Evolutionary conservation across 1,284 basidiomycete species (phyloP).

Genomic region (Rhodotorula glutinis): DNA sequence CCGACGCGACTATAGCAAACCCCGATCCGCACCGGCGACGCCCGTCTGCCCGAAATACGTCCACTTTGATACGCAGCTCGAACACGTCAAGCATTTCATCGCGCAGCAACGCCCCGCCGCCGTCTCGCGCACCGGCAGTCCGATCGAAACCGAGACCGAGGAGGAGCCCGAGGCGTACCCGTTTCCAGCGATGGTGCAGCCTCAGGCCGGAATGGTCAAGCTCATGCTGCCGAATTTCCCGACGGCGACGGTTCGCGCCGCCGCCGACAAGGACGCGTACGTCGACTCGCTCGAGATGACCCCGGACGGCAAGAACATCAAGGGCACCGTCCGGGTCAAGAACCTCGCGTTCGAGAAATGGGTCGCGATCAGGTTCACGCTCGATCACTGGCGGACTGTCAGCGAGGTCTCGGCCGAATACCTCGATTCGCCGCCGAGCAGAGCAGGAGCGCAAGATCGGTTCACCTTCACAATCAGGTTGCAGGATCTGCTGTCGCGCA

Average conservation of each 20-base stretch:
- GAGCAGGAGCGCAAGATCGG: conserved; percentile 60
- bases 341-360: conserved; percentile 86
- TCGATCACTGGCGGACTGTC: conserved; percentile 93
- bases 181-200: conserved; percentile 51
- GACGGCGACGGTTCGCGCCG: conserved; percentile 44
- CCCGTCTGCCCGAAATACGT: conserved; percentile 74
- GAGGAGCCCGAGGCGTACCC: conserved; percentile 58
- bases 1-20: conserved; percentile 46
- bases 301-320: conserved; percentile 60
- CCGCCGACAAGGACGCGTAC: conserved; percentile 52
- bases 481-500: conserved; percentile 56
- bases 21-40: conserved; percentile 63
- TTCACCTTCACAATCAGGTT: conserved; percentile 57
- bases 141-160: conserved; percentile 72
- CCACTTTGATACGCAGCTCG: conserved; percentile 86
- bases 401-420: conserved; percentile 84
- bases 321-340: conserved; percentile 72
- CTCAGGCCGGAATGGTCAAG: conserved; percentile 46
- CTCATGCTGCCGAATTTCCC: conserved; percentile 55
- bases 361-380: conserved; percentile 84
- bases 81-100: conserved; percentile 88
- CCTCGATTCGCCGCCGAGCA: conserved; percentile 57
- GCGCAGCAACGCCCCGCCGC: conserved; percentile 90
- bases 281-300: conserved; percentile 60
- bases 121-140: conserved; percentile 84